Conservation (phyloP, 768 basidiomycete genomes). For the Rhodocollybia butyracea region DNA sequence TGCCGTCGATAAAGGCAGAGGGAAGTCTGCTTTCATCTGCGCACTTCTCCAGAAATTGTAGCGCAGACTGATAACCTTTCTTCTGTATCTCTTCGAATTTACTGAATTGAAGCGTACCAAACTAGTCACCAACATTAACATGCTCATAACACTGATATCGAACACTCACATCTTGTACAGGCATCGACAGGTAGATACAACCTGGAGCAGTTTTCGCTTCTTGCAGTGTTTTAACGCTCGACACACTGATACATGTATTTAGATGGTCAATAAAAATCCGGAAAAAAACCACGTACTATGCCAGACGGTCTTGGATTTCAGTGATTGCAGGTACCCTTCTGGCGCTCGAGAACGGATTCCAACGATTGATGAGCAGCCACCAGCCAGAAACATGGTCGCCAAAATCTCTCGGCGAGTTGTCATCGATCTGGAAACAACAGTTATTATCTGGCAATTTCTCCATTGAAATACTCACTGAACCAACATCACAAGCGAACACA, state of each 20-base stretch:
- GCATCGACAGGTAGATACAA: constrained; percentile 92
- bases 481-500: constrained; percentile 93
- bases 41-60: constrained; percentile 71
- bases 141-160: not conserved
- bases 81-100: constrained; percentile 87
- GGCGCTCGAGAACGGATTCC: constrained; percentile 85
- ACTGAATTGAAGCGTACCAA: constrained; percentile 85
- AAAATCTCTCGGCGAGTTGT: constrained; percentile 92
- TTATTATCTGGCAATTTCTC: not conserved
- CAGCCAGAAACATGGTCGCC: constrained; percentile 95
- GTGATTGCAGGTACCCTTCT: constrained; percentile 82
- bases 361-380: constrained; percentile 92
- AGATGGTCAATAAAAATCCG: not conserved
- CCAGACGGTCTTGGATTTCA: constrained; percentile 90
- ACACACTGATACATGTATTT: constrained; percentile 59
- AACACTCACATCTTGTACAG: constrained; percentile 77
- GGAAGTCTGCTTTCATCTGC: constrained; percentile 85
- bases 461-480: constrained; percentile 53
- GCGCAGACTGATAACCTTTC: constrained; percentile 74
- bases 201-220: constrained; percentile 90
- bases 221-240: constrained; percentile 91
- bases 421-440: constrained; percentile 63
- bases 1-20: constrained; percentile 62
- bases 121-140: constrained; percentile 39
- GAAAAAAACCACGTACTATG: constrained; percentile 68